Evolutionary conservation across 148 eudicot genomes (phyloP).

Genomic region (Vaccinium macrocarpon): DNA sequence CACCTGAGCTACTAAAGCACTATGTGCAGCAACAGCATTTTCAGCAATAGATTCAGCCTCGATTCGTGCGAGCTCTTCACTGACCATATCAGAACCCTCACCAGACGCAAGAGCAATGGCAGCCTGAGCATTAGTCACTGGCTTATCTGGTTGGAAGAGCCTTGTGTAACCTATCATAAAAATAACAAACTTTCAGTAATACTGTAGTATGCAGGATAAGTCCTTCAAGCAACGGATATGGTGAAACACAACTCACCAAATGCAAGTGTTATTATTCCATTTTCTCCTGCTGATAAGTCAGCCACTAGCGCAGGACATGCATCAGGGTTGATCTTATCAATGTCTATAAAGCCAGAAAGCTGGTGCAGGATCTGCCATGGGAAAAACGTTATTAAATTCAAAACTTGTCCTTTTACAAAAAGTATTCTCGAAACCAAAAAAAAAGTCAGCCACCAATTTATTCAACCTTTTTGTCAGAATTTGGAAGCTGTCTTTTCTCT

Average conservation of each 20-base stretch:
- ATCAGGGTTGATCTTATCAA: constrained; percentile 83
- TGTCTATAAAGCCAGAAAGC: constrained; percentile 86
- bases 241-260: constrained; percentile 58
- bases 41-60: constrained; percentile 98
- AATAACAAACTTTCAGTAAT: constrained; percentile 9
- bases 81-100: constrained; percentile 83
- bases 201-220: neutral
- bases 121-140: constrained; percentile 95
- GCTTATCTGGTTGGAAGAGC: constrained; percentile 93
- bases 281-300: constrained; percentile 84
- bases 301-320: constrained; percentile 94
- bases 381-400: constrained; percentile 8
- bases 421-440: neutral
- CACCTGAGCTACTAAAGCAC: constrained; percentile 84
- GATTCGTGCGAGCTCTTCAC: constrained; percentile 94
- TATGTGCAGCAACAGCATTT: constrained; percentile 91
- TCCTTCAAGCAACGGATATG: neutral
- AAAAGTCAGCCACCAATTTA: neutral
- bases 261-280: constrained; percentile 83
- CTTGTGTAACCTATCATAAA: constrained; percentile 75
- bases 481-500: constrained; percentile 82
- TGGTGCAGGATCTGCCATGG: constrained; percentile 60
- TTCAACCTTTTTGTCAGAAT: constrained; percentile 72
- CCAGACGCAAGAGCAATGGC: constrained; percentile 94
- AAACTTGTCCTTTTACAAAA: neutral